Evolutionary conservation across 2,329 filamentous ascomycete genomes (phyloP).

Genomic region (Tolypocladium amazonense): DNA sequence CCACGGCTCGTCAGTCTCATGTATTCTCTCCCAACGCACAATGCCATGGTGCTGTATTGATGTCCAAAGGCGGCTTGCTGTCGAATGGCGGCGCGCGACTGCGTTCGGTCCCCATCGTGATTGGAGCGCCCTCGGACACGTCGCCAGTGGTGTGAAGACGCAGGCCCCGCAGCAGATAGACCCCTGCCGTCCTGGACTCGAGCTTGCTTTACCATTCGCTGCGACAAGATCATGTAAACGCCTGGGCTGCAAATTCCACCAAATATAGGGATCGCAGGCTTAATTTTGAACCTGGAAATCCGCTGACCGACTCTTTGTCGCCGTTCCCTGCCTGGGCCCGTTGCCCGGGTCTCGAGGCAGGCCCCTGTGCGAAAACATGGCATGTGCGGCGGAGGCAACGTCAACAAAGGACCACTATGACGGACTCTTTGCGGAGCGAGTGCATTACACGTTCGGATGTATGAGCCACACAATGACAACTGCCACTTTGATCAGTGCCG

Average conservation of each 20-base stretch:
- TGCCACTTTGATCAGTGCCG: not conserved
- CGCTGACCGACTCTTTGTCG: constrained; percentile 6
- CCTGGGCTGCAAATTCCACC: not conserved
- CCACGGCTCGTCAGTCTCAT: not conserved
- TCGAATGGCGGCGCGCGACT: constrained; percentile 9
- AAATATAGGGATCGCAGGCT: not conserved
- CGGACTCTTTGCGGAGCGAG: not conserved
- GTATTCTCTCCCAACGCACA: constrained; percentile 10
- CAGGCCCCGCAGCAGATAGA: not conserved
- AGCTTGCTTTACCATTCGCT: not conserved
- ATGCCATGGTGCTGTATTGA: constrained; percentile 10
- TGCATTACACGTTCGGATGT: not conserved
- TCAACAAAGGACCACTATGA: not conserved
- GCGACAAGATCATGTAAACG: not conserved
- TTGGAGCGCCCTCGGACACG: constrained; percentile 8
- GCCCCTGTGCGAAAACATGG: not conserved
- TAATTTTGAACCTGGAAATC: not conserved
- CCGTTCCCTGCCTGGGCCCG: not conserved
- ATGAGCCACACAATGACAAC: not conserved
- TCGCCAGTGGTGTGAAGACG: constrained; percentile 1
- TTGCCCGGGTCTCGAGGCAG: not conserved
- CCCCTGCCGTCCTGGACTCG: not conserved
- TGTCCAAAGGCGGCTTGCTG: constrained; percentile 11
- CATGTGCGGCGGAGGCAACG: not conserved
- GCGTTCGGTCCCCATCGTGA: constrained; percentile 1